A percentile compares a stretch with the other conserved stretches of the same genome.
Evolutionary conservation across 257 asterid species (phyloP).

Genomic region (Leonotis leonurus): DNA sequence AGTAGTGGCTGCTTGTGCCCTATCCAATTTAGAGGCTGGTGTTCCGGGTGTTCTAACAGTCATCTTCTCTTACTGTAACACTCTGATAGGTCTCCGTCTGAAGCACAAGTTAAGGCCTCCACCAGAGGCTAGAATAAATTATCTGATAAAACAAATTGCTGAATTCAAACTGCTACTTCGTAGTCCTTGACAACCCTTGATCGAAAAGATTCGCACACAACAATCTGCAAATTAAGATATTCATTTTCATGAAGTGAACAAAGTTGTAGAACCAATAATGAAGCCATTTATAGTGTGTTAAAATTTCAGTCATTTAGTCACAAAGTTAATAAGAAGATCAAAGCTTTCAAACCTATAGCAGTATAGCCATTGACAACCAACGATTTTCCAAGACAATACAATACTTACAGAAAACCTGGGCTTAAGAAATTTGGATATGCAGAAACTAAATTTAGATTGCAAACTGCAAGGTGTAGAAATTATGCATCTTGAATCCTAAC

Average conservation of each 20-base stretch:
- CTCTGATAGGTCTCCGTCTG: background rate
- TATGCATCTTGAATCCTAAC: too few species aligned
- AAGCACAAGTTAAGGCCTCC: conserved; percentile 23
- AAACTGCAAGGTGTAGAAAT: too few species aligned
- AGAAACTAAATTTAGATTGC: too few species aligned
- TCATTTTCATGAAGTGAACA: background rate
- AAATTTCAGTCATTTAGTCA: too few species aligned
- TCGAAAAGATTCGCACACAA: conserved; percentile 8
- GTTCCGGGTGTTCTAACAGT: conserved; percentile 69
- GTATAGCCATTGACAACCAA: too few species aligned
- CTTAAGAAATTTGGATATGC: too few species aligned
- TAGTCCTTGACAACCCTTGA: background rate
- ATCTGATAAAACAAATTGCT: too few species aligned
- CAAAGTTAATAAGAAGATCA: too few species aligned
- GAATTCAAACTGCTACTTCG: background rate
- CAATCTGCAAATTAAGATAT: conserved; percentile 6
- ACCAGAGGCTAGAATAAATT: conserved; percentile 11
- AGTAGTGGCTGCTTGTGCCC: conserved; percentile 62
- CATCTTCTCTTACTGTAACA: conserved; percentile 30
- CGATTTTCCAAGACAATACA: too few species aligned
- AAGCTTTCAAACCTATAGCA: too few species aligned
- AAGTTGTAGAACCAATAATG: background rate
- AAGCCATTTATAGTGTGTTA: too few species aligned
- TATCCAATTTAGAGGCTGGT: conserved; percentile 69
- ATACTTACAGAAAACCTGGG: too few species aligned